Evolutionary conservation across 1,284 basidiomycete species (phyloP), one percentile per base, ranked within the genome.

Genomic region (Cutaneotrichosporon daszewskae): DNA sequence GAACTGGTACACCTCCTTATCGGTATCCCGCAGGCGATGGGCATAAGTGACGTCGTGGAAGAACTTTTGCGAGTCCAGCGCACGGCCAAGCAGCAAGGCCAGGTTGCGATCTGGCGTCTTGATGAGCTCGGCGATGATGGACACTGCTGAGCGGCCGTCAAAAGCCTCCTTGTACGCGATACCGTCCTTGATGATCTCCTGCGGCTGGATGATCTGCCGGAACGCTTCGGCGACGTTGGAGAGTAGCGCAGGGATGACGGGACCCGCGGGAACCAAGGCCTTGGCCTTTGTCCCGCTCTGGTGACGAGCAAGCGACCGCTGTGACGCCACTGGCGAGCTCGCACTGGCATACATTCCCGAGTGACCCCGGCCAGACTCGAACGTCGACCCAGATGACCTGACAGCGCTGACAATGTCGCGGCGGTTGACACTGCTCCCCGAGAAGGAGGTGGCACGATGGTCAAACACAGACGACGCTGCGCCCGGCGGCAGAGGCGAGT

Each of bases 31-130:
- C 51, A 99, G 68, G 12, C 94, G 83, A 69, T 98, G 95, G 63
- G 97, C 92, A 66, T 98, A 99, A 7, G 94, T 96, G 54, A 98
- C 95, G 62, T 97, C 95, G 68, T 99, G 95, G 69, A 98, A 98
- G 74, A 94, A 97, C 74, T 97, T 98, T 73, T 98, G 95, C 12
- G 91, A 87, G 64, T 98, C 95, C 44, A 99, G 76, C 5, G 94
- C 91, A 37, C 95, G 80, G 12, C 95, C 95, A 10, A 98, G 79
- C 3, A 99, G 76, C 34, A 98, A 73, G 4, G 95, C 95, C 18
- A 99, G 79, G 68, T 96, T 97, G 16, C 95, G 80, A 71, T 99
- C 95, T 6, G 89, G 90, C 3, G 94, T 98, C 72, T 92, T 94
- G 77, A 97, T 96, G 69, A 98, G 94, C 63, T 92, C 89, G 16